Base-by-base conservation (phyloP, 768 basidiomycete genomes). In the Psilocybe subaeruginosa region DNA sequence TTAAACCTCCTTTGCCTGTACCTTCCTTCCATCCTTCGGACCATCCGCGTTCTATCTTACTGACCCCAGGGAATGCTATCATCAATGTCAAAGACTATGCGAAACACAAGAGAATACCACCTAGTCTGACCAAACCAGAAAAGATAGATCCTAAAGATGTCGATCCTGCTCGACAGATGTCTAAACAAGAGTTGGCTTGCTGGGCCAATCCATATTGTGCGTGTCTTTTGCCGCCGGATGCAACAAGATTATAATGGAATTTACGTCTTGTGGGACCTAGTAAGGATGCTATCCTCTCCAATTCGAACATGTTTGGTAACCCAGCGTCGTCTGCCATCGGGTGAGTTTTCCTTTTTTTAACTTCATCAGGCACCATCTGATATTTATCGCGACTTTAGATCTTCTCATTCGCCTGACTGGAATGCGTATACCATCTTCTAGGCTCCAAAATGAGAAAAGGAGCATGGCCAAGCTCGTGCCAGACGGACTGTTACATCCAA, bases 201-300 rank as follows among this genome's bases (percentile, higher is more conserved):
- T 89, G 84, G 85, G 81, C 89, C 9, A 91, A 85, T 69, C 91
- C 92, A 57, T 94, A 92, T 73, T 78, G 91, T 93, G 75, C 56
- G 80, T 78, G 19, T 19, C 23, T 51, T 46, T 29, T 49, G 48
- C 12, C 30, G 6, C 45, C 27, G 16, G 31, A 16, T 30, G 41
- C 57, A 45, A 50, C 19, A 51, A 23, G 29, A 49, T 19, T 30
- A 52, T 35, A 35, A 2, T 35, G 11, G 6, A 35, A 35, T 35
- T 35, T 35, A 35, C 33, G 11, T 35, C 33, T 6, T 35, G 11
- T 35, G 33, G 33, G 11, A 35, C 58, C 30, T 66, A 91, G 90
- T 93, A 9, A 82, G 91, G 55, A 92, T 93, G 87, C 70, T 93
- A 4, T 76, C 85, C 4, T 83, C 83, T 29, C 90, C 90, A 2